Evolutionary conservation across 2,329 filamentous ascomycete genomes (phyloP).

Genomic region (Leptographium galeiforme): DNA sequence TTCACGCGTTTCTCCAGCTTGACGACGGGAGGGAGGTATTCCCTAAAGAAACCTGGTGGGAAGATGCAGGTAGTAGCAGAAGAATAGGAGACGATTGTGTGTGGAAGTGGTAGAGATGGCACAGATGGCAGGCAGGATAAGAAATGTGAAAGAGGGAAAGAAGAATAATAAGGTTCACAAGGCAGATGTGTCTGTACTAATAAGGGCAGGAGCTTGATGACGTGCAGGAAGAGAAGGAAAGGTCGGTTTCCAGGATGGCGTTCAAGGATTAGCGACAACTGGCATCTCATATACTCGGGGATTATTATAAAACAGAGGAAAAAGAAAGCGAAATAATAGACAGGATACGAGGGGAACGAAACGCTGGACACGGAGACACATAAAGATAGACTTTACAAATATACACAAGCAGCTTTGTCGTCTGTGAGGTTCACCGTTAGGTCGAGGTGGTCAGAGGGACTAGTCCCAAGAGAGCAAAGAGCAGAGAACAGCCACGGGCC

Average conservation of each 20-base stretch:
- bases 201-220: not conserved
- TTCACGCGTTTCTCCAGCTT: slow-evolving; percentile 5
- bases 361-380: not conserved
- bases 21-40: not conserved
- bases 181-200: not conserved
- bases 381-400: not conserved
- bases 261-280: not conserved
- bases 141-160: not conserved
- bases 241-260: not conserved
- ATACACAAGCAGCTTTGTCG: not conserved
- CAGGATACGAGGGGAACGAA: not conserved
- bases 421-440: slow-evolving; percentile 4
- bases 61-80: too few relatives aligned
- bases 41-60: not conserved
- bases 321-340: slow-evolving; percentile 7
- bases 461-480: slow-evolving; percentile 4
- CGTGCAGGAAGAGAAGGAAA: not conserved
- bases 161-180: not conserved
- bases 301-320: not conserved
- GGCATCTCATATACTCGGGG: not conserved
- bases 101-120: not conserved
- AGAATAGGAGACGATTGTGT: not conserved
- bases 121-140: not conserved
- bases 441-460: slow-evolving; percentile 6
- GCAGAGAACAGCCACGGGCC: not conserved